Evolutionary conservation across 169 alveolate genomes (phyloP), one percentile per base, ranked within the genome.

Genomic region (Cryptosporidium canis): DNA sequence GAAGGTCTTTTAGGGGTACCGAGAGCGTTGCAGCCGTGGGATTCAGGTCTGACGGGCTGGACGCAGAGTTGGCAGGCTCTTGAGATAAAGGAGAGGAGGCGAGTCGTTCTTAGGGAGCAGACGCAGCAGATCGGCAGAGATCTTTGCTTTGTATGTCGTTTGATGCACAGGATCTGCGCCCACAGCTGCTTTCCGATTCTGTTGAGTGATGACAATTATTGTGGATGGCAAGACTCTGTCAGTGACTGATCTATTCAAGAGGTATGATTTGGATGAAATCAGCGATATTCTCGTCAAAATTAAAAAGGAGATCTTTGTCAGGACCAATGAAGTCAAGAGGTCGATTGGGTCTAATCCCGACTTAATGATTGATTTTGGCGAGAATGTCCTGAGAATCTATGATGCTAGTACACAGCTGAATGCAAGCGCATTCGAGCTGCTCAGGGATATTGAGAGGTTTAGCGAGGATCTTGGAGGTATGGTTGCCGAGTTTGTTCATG

Each of bases 311-410:
- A 31, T 77, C 16, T 77, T 77, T 58, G 51, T 55, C 12, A 55
- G 87, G 18, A 58, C 77, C 21, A 77, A 77, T 58, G 87, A 77
- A 24, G 66, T 77, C 43, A 77, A 77, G 7, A 77, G 45, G 51
- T 61, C 27, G 1, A 77, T 77, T 41, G 87, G 87, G 21, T 77
- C 87, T 41, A 77, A 77, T 56, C 87, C 87, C 21, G 87, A 77
- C 33, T 44, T 77, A 33, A 77, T 77, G 87, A 77, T 77, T 39
- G 63, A 61, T 21, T 77, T 55, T 77, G 87, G 87, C 3, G 77
- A 77, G n/a, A 77, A 61, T 77, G 87, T 77, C n/a, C 37, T 61
- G 33, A 29, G 41, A 43, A 77, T 77, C 6, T 61, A 77, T 24
- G 43, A 43, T 56, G 27, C 77, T 12, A 58, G 77, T 44, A 77